Base-by-base conservation (phyloP, 1,284 basidiomycete genomes). In the Moniliella sp. region DNA sequence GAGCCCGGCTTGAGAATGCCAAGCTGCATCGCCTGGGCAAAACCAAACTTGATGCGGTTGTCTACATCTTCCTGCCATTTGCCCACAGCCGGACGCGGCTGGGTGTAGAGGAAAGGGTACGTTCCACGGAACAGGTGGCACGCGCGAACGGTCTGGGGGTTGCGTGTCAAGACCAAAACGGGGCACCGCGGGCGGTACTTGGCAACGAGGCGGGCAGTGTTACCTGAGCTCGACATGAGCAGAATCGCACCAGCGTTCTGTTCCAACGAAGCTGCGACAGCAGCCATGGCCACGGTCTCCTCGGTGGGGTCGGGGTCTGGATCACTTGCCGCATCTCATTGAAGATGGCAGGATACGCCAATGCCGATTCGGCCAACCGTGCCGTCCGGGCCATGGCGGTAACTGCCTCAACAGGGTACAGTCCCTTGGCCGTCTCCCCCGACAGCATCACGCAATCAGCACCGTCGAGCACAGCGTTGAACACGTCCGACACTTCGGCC, bases 31-130 rank as follows among this genome's bases (percentile, higher is more conserved):
- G 82, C 91, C 59, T 70, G 76, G 61, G 75, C 72, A 61, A 97
- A 70, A 45, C 86, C 91, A 57, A 76, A 94, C 35, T 62, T 52
- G 53, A 65, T 62, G 38, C 61, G 51, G 61, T 60, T 62, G 55
- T 63, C 58, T 32, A 93, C 88, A 63, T 99, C 91, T 35, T 74
- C 82, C 69, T 97, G 91, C 91, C 91, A 99, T 63, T 86, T 83
- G 57, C 78, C 73, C 33, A 69, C 69, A 44, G 45, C 46, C 33
- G 84, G 84, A 37, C 86, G 72, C 15, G 83, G 76, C 66, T 91
- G 81, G 25, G 77, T 69, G 69, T 94, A 99, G 73, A 76, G 79
- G 73, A 93, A 83, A 18, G 88, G 86, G 65, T 97, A 97, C 65
- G 79, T 81, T 43, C 84, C 91, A 46, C 91, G 76, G 68, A 93